Base-by-base conservation (phyloP, 2,329 filamentous ascomycete species). In the Balansia obtecta region DNA sequence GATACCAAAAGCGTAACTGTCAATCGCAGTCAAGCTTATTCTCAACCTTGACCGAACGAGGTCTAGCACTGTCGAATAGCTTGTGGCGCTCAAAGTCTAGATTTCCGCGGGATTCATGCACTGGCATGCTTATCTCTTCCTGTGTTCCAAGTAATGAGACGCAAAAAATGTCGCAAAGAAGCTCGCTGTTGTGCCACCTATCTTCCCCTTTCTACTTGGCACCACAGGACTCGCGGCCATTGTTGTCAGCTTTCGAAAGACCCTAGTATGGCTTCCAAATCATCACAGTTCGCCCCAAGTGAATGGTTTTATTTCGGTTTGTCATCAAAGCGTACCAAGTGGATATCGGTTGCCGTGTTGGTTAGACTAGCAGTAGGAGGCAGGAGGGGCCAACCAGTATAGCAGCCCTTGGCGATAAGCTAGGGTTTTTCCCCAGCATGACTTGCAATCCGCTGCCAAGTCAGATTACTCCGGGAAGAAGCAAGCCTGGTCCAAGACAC, bases 201-300 rank as follows among this genome's bases (percentile, higher is more conserved):
- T 50, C 48, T 50, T 42, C 27, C 40, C 4, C 10, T 41, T 40
- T 45, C n/a, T n/a, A n/a, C 46, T 48, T 48, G 22, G 34, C 39
- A 22, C 41, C 41, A 38, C 20, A 48, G 46, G 42, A 42, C 46
- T 8, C 27, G 27, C 27, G 27, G 27, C 27, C 27, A 27, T 27
- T 27, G 8, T 27, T 27, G 4, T 27, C 27, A 27, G 2, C 27
- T 27, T 27, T 27, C 27, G 27, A 27, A 27, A 27, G 27, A 4
- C 7, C 27, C 27, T 27, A 27, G 27, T 27, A 27, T 6, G 27
- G 8, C 27, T 27, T 27, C 8, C 27, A 27, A 8, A 6, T 27
- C 27, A 7, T 7, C 4, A 27, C 7, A 27, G 27, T 27, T 27
- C 7, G 27, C 27, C 27, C 27, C 27, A 27, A 27, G 27, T 27